Conservation (phyloP, 2,329 filamentous ascomycete genomes). For the Rhinocladiella similis region DNA sequence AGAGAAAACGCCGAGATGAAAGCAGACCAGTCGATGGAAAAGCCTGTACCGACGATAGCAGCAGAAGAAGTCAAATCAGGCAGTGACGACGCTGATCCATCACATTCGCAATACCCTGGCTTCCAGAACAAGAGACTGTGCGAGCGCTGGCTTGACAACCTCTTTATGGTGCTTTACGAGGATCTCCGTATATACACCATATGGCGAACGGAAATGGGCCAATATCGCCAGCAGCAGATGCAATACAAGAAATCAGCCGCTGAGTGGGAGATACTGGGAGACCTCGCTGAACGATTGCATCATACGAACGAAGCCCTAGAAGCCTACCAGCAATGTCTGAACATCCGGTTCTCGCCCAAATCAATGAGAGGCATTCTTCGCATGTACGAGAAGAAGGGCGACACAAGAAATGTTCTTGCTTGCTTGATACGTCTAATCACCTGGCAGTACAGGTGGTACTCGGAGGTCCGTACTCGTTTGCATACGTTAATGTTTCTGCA, state of each 20-base stretch:
- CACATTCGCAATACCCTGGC: constrained; percentile 76
- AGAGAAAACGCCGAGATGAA: constrained; percentile 31
- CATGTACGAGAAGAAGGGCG: constrained; percentile 74
- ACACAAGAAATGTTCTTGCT: constrained; percentile 76
- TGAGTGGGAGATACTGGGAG: constrained; percentile 97
- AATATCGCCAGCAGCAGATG: constrained; percentile 88
- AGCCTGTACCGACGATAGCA: constrained; percentile 75
- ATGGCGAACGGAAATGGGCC: constrained; percentile 96
- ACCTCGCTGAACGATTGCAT: constrained; percentile 87
- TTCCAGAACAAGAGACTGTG: constrained; percentile 97
- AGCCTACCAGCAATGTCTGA: constrained; percentile 85
- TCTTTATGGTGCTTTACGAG: constrained; percentile 99
- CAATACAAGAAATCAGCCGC: constrained; percentile 96
- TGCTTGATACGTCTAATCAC: constrained; percentile 89
- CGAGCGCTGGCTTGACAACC: constrained; percentile 95
- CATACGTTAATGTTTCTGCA: not conserved
- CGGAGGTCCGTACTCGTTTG: constrained; percentile 62
- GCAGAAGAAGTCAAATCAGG: constrained; percentile 76
- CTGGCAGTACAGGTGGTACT: constrained; percentile 99
- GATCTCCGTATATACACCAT: constrained; percentile 98
- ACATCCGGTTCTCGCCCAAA: constrained; percentile 88
- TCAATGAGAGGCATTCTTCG: constrained; percentile 82
- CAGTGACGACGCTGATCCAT: constrained; percentile 64
- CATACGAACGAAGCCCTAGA: constrained; percentile 89
- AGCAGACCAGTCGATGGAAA: constrained; percentile 61